Evolutionary conservation across 2,329 filamentous ascomycete genomes (phyloP).

Genomic region (Botrytis sinoallii): DNA sequence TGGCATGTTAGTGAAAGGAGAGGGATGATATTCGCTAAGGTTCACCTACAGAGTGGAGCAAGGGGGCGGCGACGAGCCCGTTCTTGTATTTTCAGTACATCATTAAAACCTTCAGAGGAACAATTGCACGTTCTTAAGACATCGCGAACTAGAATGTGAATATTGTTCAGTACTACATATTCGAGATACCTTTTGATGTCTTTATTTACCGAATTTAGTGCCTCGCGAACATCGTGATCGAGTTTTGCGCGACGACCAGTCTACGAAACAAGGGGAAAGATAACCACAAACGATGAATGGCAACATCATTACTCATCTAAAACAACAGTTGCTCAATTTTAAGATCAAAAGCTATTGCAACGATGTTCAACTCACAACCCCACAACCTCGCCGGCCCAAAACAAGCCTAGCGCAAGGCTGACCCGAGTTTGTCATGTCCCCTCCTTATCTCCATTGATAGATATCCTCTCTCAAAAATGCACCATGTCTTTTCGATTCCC

Average conservation of each 20-base stretch:
- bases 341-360: not conserved
- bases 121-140: not conserved
- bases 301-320: not conserved
- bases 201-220: not conserved
- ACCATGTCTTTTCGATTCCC: not conserved
- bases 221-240: too few relatives aligned
- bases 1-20: not conserved
- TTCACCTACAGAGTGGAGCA: not conserved
- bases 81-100: not conserved
- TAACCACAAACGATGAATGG: not conserved
- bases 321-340: not conserved
- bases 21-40: not conserved
- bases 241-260: not conserved
- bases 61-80: not conserved
- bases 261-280: not conserved
- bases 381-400: constrained; percentile 3
- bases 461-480: constrained; percentile 6
- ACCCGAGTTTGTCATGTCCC: constrained; percentile 7
- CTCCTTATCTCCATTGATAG: constrained; percentile 8
- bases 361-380: not conserved
- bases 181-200: not conserved
- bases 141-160: too few relatives aligned
- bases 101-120: not conserved
- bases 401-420: constrained; percentile 6
- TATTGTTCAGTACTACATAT: not conserved